phyloP scores from a whole-genome alignment of 2,329 filamentous ascomycete genomes.

The Cordyceps cateniannulata region DNA sequence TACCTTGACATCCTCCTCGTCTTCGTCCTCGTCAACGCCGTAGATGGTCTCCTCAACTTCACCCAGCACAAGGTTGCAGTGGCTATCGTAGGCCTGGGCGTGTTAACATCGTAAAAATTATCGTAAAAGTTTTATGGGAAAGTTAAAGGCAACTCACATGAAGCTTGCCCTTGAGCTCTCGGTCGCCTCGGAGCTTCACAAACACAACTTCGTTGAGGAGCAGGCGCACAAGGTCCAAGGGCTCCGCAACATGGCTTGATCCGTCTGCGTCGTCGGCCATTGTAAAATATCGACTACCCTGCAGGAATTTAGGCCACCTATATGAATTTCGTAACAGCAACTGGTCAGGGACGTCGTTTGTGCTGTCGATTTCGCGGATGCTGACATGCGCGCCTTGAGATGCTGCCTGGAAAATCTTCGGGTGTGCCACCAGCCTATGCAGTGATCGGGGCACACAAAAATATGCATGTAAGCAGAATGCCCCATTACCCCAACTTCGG shows the following conservation, averaged over 20 bases:
- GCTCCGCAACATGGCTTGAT: constrained; percentile 71
- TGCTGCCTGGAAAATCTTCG: constrained; percentile 14
- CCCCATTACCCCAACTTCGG: constrained; percentile 11
- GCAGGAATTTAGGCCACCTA: not conserved
- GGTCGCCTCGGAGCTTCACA: constrained; percentile 91
- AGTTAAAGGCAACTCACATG: constrained; percentile 58
- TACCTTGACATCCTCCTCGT: constrained; percentile 71
- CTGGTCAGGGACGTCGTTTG: not conserved
- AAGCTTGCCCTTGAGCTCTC: constrained; percentile 89
- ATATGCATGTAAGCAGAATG: constrained; percentile 10
- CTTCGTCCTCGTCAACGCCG: constrained; percentile 81
- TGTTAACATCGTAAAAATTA: not conserved
- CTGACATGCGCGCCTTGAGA: not conserved
- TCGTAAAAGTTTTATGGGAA: too few relatives aligned
- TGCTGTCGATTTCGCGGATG: not conserved
- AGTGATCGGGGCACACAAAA: not conserved
- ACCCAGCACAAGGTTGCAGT: constrained; percentile 93
- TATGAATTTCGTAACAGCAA: not conserved
- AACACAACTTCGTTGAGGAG: constrained; percentile 94
- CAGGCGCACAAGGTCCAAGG: constrained; percentile 89
- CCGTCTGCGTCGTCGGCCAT: constrained; percentile 85
- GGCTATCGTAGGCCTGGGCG: constrained; percentile 86
- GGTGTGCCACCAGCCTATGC: not conserved
- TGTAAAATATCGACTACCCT: constrained; percentile 16
- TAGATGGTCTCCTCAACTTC: constrained; percentile 98